Evolutionary conservation across 768 basidiomycete species (phyloP), one percentile per base, ranked within the genome.

Genomic region (Suillus plorans): DNA sequence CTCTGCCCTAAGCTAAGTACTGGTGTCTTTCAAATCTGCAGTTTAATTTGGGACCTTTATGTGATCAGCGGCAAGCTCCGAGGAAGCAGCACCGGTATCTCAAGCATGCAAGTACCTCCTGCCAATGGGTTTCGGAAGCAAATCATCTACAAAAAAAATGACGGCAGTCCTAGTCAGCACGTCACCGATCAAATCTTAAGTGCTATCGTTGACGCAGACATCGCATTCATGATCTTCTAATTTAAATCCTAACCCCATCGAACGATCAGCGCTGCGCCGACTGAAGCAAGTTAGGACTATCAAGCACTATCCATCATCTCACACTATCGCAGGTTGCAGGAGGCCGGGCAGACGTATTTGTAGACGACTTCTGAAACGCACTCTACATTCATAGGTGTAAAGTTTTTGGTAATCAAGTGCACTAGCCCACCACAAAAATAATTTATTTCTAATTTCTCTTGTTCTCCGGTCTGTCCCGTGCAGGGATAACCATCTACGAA

Each of bases 1-100:
- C 20, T 20, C 34, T n/a, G 13, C 53, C 53, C 53, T 55, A 55
- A n/a, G 53, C 53, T 55, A 55, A 55, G 53, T 55, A 55, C 20
- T 34, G 6, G 53, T 34, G 31, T 55, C 31, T 18, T 52, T 52
- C 18, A 13, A 28, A 36, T 36, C 36, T 34, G 13, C 5, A n/a
- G 20, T 55, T n/a, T 4, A 12, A 52, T 31, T 52, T 9, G 16
- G 28, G 18, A 20, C 16, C 0, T 18, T 18, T 5, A 20, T 5
- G n/a, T 34, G 31, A 34, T 55, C 20, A 55, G 13, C 52, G 31
- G 52, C 31, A 53, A 53, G 52, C 18, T 50, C 52, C 18, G 14
- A 53, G 20, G 7, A 8, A n/a, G 6, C 18, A 34, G 6, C 18
- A 9, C 52, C 18, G 20, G 34, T 28, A 53, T 53, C 52, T 53